Conservation (phyloP, 1,284 basidiomycete genomes). For the Xerocomus nothofagi region DNA sequence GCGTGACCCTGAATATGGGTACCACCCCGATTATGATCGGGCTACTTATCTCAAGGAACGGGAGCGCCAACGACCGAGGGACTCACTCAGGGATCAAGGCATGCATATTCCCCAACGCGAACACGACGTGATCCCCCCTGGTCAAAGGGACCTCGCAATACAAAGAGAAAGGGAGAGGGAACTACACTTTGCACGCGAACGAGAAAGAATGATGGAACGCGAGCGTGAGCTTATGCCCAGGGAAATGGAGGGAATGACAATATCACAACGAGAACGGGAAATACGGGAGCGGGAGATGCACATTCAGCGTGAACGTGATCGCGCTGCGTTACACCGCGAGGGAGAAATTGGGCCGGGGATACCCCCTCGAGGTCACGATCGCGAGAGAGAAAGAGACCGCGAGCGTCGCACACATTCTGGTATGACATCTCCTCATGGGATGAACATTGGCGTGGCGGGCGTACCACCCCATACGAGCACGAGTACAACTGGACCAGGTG, state of each 20-base stretch:
- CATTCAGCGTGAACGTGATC: slow-evolving; percentile 32
- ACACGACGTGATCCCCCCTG: slow-evolving; percentile 20
- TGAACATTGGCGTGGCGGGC: slow-evolving; percentile 10
- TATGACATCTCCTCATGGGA: slow-evolving; percentile 27
- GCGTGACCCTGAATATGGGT: slow-evolving; percentile 27
- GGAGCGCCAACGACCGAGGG: slow-evolving; percentile 27
- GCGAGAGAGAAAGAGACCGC: slow-evolving; percentile 32
- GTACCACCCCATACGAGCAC: slow-evolving; percentile 9
- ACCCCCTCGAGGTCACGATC: slow-evolving; percentile 24
- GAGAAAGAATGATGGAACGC: slow-evolving; percentile 26
- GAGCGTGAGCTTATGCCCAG: slow-evolving; percentile 23
- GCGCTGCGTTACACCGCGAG: slow-evolving; percentile 28
- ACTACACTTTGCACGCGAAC: slow-evolving; percentile 19
- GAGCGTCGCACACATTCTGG: slow-evolving; percentile 30
- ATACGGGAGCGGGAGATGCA: slow-evolving; percentile 29
- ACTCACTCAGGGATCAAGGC: slow-evolving; percentile 19
- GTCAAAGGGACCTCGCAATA: slow-evolving; percentile 24
- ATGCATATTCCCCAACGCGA: slow-evolving; percentile 28
- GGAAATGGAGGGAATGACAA: slow-evolving; percentile 24
- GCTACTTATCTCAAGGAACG: slow-evolving; percentile 29
- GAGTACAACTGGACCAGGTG: slow-evolving; percentile 22
- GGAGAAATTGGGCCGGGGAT: slow-evolving; percentile 31
- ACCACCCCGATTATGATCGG: slow-evolving; percentile 27
- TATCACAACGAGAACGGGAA: slow-evolving; percentile 26
- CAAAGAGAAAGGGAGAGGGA: slow-evolving; percentile 30